Evolutionary conservation across 352 stramenopile species (phyloP), one percentile per base, ranked within the genome.

Genomic region (Phytophthora nicotianae): DNA sequence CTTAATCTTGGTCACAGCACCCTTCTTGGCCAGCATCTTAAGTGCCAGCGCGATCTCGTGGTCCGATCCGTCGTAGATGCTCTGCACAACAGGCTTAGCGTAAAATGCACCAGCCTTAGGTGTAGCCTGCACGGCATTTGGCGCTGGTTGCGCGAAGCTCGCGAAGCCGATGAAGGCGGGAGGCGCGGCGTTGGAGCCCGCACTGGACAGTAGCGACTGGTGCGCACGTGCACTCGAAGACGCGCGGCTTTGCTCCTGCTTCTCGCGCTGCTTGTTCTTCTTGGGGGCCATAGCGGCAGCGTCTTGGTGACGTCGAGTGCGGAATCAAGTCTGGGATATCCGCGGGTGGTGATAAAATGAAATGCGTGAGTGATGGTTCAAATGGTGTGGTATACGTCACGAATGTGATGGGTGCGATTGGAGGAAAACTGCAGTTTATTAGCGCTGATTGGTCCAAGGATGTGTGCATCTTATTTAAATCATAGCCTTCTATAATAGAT

Each of bases 201-300:
- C 19, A 3, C 64, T 84, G 11, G 72, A 58, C 32, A 86, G 58
- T 20, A 94, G 70, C 24, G 70, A 72, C 62, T 90, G 71, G 42
- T 90, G 81, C n/a, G 85, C 85, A 38, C 86, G 86, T 8, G 83
- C 72, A 45, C 85, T 91, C 9, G 87, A 96, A 8, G 87, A 93
- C 43, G 87, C 87, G 40, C 81, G 80, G 53, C 70, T 90, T 65
- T 94, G 81, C 70, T 92, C 87, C 50, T 89, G 80, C 62, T 91
- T 91, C 70, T 96, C 87, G 66, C 84, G 84, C 76, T 96, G 87
- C 69, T 94, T 93, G 76, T 91, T 96, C 65, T 87, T 91, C 79
- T 89, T 89, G 47, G 79, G 78, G 19, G 65, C 50, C 72, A 81
- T 81, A 5, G 10, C 26, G 20, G 24, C 38, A 14, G 24, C 24